These are phyloP conservation scores for Ilyonectria mors-panacis DNA, from an alignment of 2,329 filamentous ascomycete genomes.

Conservation along the genomic window DNA sequence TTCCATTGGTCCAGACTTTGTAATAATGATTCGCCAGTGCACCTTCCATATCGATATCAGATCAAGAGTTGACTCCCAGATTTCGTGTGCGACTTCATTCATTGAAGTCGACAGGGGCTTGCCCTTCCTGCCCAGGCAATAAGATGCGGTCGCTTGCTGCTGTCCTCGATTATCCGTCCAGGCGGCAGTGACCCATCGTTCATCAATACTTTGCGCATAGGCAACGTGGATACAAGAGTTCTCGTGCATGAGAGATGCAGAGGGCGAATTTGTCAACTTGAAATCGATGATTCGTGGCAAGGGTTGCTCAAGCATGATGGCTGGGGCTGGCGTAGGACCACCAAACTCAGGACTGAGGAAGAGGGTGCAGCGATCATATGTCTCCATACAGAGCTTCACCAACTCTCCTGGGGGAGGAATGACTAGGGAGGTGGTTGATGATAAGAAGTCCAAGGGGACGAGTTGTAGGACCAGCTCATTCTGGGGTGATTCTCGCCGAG, in stretches of 20 bases:
- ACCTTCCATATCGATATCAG: constrained; percentile 79
- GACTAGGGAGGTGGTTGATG: constrained; percentile 73
- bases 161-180: constrained; percentile 86
- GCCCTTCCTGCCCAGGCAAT: constrained; percentile 76
- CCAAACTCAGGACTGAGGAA: constrained; percentile 56
- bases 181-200: constrained; percentile 82
- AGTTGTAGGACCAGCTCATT: constrained; percentile 85
- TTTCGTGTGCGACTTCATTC: constrained; percentile 77
- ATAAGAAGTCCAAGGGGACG: constrained; percentile 77
- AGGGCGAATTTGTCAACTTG: constrained; percentile 77
- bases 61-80: constrained; percentile 84
- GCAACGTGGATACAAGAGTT: constrained; percentile 86
- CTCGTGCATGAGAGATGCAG: constrained; percentile 81
- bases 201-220: constrained; percentile 82
- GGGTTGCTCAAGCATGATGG: constrained; percentile 79
- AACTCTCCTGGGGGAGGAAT: constrained; percentile 74
- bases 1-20: constrained; percentile 79
- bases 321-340: constrained; percentile 74
- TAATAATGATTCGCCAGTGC: constrained; percentile 83
- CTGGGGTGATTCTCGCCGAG: constrained; percentile 59
- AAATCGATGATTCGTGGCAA: constrained; percentile 83
- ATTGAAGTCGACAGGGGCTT: constrained; percentile 67
- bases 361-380: constrained; percentile 81
- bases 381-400: constrained; percentile 77
- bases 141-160: constrained; percentile 80